phyloP scores from a whole-genome alignment of 768 basidiomycete genomes.

The Tricholoma hemisulphureum region DNA sequence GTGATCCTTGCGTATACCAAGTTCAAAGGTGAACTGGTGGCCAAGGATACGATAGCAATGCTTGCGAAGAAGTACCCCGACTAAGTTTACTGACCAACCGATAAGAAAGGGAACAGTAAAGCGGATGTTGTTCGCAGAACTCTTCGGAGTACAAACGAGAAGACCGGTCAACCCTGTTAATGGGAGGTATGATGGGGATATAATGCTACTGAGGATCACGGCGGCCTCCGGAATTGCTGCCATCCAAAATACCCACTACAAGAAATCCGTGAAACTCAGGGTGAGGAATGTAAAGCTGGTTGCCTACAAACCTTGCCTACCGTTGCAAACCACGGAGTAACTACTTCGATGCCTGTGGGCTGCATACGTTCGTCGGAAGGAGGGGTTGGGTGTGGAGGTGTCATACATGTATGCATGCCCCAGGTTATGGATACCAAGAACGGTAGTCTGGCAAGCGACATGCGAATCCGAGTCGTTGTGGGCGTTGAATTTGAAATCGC shows the following conservation, averaged over 20 bases:
- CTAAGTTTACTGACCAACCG: constrained; percentile 8
- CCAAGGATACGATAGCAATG: constrained; percentile 15
- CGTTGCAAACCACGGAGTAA: too few relatives aligned
- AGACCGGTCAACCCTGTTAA: constrained; percentile 1
- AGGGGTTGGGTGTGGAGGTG: too few relatives aligned
- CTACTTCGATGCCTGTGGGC: too few relatives aligned
- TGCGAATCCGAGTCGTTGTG: too few relatives aligned
- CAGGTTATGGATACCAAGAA: too few relatives aligned
- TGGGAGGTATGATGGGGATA: constrained; percentile 1
- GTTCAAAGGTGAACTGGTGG: constrained; percentile 27
- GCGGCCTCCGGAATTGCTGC: constrained; percentile 18
- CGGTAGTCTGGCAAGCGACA: too few relatives aligned
- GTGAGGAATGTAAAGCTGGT: too few relatives aligned
- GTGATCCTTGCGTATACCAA: constrained; percentile 23
- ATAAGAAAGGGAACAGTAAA: constrained; percentile 6
- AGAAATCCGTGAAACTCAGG: too few relatives aligned
- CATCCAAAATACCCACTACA: constrained; percentile 19
- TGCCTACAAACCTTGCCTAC: too few relatives aligned
- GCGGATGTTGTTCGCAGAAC: not conserved
- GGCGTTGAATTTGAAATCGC: too few relatives aligned
- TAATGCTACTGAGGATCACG: constrained; percentile 12
- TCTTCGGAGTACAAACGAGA: constrained; percentile 2
- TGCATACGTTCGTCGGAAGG: too few relatives aligned
- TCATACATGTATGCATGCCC: too few relatives aligned
- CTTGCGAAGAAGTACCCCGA: constrained; percentile 6